Percentiles rank a stretch among this genome's conserved stretches.
These are phyloP conservation scores for Pogostemon cablin DNA, from an alignment of 257 asterid genomes.

Conservation along the genomic window DNA sequence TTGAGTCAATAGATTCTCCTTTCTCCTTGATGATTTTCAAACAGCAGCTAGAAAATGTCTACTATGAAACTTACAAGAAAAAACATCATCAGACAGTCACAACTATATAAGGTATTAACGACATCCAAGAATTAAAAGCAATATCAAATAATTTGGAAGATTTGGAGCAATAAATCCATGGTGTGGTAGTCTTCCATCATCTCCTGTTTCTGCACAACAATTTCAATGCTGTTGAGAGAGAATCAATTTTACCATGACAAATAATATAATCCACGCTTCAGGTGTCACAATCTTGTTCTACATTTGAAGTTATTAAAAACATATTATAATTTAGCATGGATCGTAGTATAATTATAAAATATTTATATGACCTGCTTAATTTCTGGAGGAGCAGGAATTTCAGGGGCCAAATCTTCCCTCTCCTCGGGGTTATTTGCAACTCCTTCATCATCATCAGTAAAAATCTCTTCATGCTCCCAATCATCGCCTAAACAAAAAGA, in stretches of 20 bases:
- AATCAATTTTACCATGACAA: neutral
- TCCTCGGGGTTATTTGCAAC: slow-evolving; percentile 86
- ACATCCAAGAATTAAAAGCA: slow-evolving; percentile 13
- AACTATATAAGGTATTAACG: neutral
- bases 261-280: neutral
- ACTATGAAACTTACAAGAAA: neutral
- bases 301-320: neutral
- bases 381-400: slow-evolving; percentile 98
- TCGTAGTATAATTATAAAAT: neutral
- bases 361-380: slow-evolving; percentile 74
- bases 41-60: slow-evolving; percentile 14
- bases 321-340: slow-evolving; percentile 4
- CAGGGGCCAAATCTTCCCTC: slow-evolving; percentile 95
- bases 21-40: neutral
- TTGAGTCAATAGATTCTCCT: too few relatives aligned
- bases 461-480: slow-evolving; percentile 99
- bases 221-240: slow-evolving; percentile 9
- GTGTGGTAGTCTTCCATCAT: neutral
- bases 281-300: neutral
- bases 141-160: neutral
- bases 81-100: neutral
- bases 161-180: neutral
- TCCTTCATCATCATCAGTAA: slow-evolving; percentile 97
- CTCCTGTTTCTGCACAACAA: neutral
- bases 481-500: slow-evolving; percentile 71